Evolutionary conservation across 805 yeast genomes (phyloP), one percentile per base, ranked within the genome.

Genomic region (Yarrowia hollandica): DNA sequence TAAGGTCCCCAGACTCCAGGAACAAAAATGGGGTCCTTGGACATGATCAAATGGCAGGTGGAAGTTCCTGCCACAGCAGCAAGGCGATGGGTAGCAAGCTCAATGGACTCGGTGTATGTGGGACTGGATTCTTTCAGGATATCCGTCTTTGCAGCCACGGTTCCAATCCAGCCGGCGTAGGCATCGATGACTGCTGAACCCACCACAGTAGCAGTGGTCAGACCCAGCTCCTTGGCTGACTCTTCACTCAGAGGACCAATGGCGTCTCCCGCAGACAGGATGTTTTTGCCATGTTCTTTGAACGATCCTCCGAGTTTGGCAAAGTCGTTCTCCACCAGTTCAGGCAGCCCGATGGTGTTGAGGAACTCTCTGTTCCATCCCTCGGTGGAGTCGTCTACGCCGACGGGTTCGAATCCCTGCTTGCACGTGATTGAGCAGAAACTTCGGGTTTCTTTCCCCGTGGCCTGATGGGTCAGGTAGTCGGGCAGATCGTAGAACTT

Each of bases 1-100:
- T 94, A 94, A 2, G 99, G 99, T 12, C 99, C 99, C 99, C 99
- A 94, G 30, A 94, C 97, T 62, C 99, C 99, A 41, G 89, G 83
- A 9, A 92, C 98, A 70, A 92, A 91, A 41, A 90, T 82, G 0
- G 96, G 87, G 26, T 88, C 85, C 62, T 82, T 79, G 25, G 96
- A 86, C 79, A 92, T 79, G 60, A 89, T 90, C 66, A 94, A 84
- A 72, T 94, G 98, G 70, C 99, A 94, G 0, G 99, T 94, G 1
- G 97, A 90, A 5, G 99, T 94, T 62, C 99, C 99, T 0, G 99
- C 98, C 18, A 94, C 97, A 2, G 97, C 97, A 14, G 99, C 98
- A 64, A 94, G 78, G 66, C 97, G 82, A 60, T 96, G 95, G 64
- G 86, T 79, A 4, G 94, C 83, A 35, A 65, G 66, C 62, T 77